Evolutionary conservation across 768 basidiomycete genomes (phyloP).

Genomic region (Gautieria morchelliformis): DNA sequence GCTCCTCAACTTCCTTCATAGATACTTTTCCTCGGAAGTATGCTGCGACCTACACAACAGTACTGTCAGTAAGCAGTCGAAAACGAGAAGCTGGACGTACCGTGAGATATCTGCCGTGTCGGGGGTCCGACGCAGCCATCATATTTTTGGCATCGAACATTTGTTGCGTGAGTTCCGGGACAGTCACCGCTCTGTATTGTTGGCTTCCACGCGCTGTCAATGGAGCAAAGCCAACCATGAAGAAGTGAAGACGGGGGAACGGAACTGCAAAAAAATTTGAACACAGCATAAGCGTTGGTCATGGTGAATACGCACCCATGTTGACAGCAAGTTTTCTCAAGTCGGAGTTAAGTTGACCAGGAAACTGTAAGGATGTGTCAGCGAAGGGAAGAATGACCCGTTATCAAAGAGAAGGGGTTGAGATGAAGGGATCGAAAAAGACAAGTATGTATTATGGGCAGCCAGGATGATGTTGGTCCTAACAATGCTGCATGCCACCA

Average conservation of each 20-base stretch:
- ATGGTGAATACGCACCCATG: conserved; percentile 58
- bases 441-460: not conserved
- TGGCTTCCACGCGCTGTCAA: conserved; percentile 90
- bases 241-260: conserved; percentile 99
- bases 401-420: no score
- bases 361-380: conserved; percentile 46
- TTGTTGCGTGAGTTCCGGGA: conserved; percentile 95
- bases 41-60: conserved; percentile 58
- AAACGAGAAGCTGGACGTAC: conserved; percentile 31
- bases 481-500: not conserved
- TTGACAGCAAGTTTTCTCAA: conserved; percentile 97
- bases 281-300: not conserved
- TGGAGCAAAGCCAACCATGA: conserved; percentile 95
- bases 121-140: conserved; percentile 97
- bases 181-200: conserved; percentile 93
- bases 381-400: no score
- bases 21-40: conserved; percentile 99
- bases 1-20: conserved; percentile 99
- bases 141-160: conserved; percentile 99
- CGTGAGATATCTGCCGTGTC: conserved; percentile 96
- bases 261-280: conserved; percentile 47
- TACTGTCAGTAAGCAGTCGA: not conserved
- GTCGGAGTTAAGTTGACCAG: conserved; percentile 98
- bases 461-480: no score
- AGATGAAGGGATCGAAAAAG: not conserved